phyloP scores from a whole-genome alignment of 164 flowering plant genomes.

The Pachysandra terminalis region DNA sequence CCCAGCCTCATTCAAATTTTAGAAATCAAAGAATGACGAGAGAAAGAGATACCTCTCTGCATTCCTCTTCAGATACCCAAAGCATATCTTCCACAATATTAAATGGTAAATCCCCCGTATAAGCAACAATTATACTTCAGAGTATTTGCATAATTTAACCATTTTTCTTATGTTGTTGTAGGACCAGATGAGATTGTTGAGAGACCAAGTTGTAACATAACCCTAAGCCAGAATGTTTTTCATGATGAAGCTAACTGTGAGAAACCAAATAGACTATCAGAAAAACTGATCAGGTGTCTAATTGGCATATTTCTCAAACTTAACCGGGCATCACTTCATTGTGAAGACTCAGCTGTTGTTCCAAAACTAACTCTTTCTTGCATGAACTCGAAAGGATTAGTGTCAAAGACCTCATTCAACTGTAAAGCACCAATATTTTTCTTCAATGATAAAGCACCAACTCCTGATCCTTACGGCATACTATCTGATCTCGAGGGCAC shows the following conservation, averaged over 20 bases:
- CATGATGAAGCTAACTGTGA: slow-evolving; percentile 21
- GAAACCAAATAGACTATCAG: slow-evolving; percentile 68
- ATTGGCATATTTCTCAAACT: slow-evolving; percentile 63
- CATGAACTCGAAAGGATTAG: slow-evolving; percentile 54
- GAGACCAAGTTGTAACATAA: slow-evolving; percentile 21
- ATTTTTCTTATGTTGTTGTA: neutral
- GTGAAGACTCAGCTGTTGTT: slow-evolving; percentile 33
- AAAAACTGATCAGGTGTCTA: slow-evolving; percentile 67
- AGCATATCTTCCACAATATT: slow-evolving; percentile 23
- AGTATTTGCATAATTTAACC: neutral
- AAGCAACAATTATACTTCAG: too few species aligned
- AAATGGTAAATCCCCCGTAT: slow-evolving; percentile 25
- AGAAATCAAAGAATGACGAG: slow-evolving; percentile 24
- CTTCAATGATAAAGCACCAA: slow-evolving; percentile 23
- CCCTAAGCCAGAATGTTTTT: slow-evolving; percentile 12
- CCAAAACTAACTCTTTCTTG: slow-evolving; percentile 56
- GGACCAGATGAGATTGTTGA: slow-evolving; percentile 29
- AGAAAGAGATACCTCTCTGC: slow-evolving; percentile 39
- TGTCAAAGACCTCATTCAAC: slow-evolving; percentile 44
- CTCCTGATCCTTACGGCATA: slow-evolving; percentile 57
- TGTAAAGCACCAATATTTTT: slow-evolving; percentile 38
- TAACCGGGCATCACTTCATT: slow-evolving; percentile 35
- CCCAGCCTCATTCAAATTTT: slow-evolving; percentile 18
- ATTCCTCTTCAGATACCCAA: slow-evolving; percentile 41
- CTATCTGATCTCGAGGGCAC: slow-evolving; percentile 37